These are phyloP conservation scores for Chlamydomonas sp. DNA, from an alignment of 139 green algal species.

Conservation along the genomic window DNA sequence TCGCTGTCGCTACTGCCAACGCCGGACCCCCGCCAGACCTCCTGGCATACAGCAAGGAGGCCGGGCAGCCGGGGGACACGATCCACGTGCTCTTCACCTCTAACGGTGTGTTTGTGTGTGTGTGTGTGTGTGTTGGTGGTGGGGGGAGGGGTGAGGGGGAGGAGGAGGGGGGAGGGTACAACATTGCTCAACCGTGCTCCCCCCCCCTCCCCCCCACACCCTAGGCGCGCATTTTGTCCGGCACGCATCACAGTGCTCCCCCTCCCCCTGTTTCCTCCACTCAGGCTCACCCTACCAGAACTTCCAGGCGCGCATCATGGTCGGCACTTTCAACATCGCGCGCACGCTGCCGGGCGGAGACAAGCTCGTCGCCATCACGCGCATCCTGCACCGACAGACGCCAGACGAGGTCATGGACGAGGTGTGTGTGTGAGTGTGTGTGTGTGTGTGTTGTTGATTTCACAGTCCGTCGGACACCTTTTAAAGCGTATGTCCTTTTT, in stretches of 20 bases:
- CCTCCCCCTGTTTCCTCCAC: too few relatives aligned
- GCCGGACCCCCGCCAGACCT: not conserved
- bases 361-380: constrained; percentile 72
- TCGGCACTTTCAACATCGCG: constrained; percentile 65
- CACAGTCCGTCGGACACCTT: too few relatives aligned
- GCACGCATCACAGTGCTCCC: too few relatives aligned
- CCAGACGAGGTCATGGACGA: constrained; percentile 69
- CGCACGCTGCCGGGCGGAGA: constrained; percentile 57
- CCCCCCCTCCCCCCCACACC: too few relatives aligned
- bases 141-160: too few relatives aligned
- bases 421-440: too few relatives aligned
- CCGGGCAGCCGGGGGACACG: constrained; percentile 27
- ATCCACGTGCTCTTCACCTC: constrained; percentile 85
- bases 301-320: constrained; percentile 56
- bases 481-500: too few relatives aligned
- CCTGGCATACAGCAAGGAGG: constrained; percentile 10
- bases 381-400: constrained; percentile 74
- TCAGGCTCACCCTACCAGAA: constrained; percentile 78
- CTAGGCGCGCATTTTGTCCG: too few relatives aligned
- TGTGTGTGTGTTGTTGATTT: too few relatives aligned
- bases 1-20: not conserved
- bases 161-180: too few relatives aligned
- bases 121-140: too few relatives aligned
- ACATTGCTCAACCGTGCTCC: too few relatives aligned
- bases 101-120: constrained; percentile 78